Evolutionary conservation across 2,329 filamentous ascomycete genomes (phyloP), one percentile per base, ranked within the genome.

Genomic region (Sporothrix phasma): DNA sequence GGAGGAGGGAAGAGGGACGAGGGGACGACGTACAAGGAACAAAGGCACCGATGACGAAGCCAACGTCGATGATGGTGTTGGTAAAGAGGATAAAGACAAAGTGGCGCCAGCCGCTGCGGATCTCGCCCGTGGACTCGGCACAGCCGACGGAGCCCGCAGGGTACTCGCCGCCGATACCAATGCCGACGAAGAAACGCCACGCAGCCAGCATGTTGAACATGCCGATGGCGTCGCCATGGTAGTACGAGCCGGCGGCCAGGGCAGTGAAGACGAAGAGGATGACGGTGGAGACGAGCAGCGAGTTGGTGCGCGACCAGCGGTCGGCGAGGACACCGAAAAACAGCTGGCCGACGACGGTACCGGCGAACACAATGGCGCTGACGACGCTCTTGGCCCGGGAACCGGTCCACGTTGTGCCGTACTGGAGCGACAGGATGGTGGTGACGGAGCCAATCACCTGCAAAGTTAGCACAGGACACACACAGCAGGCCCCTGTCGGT

Each of bases 371-470:
- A 70, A 96, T 94, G 66, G 88, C 87, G 26, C 86, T 81, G 64
- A 96, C 88, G 70, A 94, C 91, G 70, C 84, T 84, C 68, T 86
- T 84, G 1, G 90, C 88, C 0, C 79, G 78, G 0, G 89, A 93
- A 2, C 78, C 76, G n/a, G 73, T 80, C 75, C 92, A 97, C n/a
- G 82, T 75, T 0, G 80, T 76, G 46, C 82, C 82, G 72, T 96
- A 96, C 69, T 95, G 81, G 0, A 73, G 76, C 22, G 73, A 74
- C 6, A 96, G 82, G 65, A 92, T 85, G 1, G 91, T 95, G 70
- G 88, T 89, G 65, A 96, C 92, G 8, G 88, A 89, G 5, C 92
- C 91, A 69, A 96, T 96, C 68, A 96, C 88, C 88, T 88, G 13
- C 43, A 31, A 1, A 39, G 37, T 65, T 65, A 22, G 58, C 17